A percentile compares a stretch with the other conserved stretches of the same genome.
Conservation (phyloP, 2,329 filamentous ascomycete genomes). For the Rutstroemia sp. region DNA sequence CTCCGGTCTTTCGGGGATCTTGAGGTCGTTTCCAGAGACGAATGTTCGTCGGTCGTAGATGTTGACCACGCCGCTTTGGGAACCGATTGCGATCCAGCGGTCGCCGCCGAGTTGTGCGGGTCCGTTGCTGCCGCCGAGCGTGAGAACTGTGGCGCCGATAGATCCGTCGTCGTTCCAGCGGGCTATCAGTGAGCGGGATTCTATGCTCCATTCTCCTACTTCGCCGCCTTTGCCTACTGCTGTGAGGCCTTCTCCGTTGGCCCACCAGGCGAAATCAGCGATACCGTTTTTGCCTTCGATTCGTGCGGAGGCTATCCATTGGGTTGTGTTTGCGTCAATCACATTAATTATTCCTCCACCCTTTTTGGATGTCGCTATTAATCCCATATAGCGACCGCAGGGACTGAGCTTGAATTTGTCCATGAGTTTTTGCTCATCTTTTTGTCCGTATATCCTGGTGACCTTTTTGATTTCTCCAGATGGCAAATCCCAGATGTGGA, state of each 20-base stretch:
- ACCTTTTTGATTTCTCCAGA: conserved; percentile 79
- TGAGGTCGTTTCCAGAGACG: conserved; percentile 34
- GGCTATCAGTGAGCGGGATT: conserved; percentile 60
- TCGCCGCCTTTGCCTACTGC: conserved; percentile 83
- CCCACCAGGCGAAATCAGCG: conserved; percentile 91
- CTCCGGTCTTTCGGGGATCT: conserved; percentile 59
- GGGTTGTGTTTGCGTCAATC: conserved; percentile 68
- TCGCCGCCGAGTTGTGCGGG: conserved; percentile 63
- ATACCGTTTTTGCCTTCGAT: conserved; percentile 78
- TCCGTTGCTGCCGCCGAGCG: conserved; percentile 61
- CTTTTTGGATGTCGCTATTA: conserved; percentile 73
- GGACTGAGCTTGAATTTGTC: conserved; percentile 84
- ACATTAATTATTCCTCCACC: conserved; percentile 86
- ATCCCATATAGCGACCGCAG: conserved; percentile 76
- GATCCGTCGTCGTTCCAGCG: conserved; percentile 89
- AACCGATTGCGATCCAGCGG: conserved; percentile 84
- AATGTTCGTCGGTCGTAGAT: conserved; percentile 69
- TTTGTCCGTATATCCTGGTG: conserved; percentile 64
- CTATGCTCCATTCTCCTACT: conserved; percentile 80
- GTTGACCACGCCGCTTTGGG: conserved; percentile 81
- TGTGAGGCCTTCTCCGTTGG: conserved; percentile 70
- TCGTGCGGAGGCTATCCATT: conserved; percentile 80
- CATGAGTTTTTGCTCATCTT: conserved; percentile 82
- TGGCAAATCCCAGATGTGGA: conserved; percentile 87
- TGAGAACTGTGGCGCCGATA: conserved; percentile 74